Evolutionary conservation across 768 basidiomycete species (phyloP).

Genomic region (Suillus decipiens): DNA sequence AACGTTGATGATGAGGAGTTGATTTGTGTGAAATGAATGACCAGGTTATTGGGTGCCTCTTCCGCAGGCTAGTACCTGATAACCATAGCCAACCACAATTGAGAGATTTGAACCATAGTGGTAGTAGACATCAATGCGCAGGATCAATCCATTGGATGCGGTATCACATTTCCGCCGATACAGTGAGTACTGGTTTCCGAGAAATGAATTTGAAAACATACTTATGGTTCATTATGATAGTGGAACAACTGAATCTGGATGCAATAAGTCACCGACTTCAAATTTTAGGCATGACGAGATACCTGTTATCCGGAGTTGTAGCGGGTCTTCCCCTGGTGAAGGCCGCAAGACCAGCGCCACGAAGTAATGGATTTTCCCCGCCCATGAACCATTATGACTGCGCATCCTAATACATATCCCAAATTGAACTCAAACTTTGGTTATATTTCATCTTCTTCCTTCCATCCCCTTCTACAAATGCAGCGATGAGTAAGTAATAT

Average conservation of each 20-base stretch:
- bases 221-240: background rate
- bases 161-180: background rate
- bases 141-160: background rate
- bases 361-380: background rate
- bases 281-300: background rate
- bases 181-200: background rate
- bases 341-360: background rate
- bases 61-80: background rate
- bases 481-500: constrained; percentile 1
- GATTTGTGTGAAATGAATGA: background rate
- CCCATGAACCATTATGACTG: background rate
- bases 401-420: background rate
- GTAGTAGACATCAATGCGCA: background rate
- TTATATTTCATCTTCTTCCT: constrained; percentile 7
- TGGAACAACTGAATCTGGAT: background rate
- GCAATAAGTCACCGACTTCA: background rate
- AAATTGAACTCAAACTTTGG: background rate
- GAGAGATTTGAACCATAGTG: background rate
- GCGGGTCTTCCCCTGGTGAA: background rate
- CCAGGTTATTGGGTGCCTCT: background rate
- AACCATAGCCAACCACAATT: background rate
- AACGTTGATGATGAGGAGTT: background rate
- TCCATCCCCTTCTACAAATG: constrained; percentile 1
- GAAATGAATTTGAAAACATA: constrained; percentile 1
- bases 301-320: constrained; percentile 4